A percentile compares a stretch with the other conserved stretches of the same genome.
Evolutionary conservation across 352 stramenopile genomes (phyloP).

Genomic region (Pythium brassicae): DNA sequence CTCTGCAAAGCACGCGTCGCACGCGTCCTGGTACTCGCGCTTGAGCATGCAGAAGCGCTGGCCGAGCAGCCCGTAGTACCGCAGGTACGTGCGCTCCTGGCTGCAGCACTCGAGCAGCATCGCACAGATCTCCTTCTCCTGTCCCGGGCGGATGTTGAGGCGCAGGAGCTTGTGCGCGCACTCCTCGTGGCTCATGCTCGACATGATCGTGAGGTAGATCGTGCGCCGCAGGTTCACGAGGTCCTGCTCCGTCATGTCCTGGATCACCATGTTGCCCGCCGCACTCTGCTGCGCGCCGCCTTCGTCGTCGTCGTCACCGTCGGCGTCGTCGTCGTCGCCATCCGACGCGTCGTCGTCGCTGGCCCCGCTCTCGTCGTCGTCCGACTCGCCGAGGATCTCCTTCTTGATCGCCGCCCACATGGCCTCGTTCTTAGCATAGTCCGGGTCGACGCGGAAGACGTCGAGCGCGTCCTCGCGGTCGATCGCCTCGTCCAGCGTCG

Average conservation of each 20-base stretch:
- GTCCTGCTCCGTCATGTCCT: slow-evolving; percentile 97
- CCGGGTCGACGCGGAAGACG: slow-evolving; percentile 92
- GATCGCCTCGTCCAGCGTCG: slow-evolving; percentile 96
- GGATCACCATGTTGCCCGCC: slow-evolving; percentile 52
- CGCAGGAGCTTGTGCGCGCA: slow-evolving; percentile 98
- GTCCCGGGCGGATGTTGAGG: slow-evolving; percentile 94
- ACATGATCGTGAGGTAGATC: slow-evolving; percentile 99
- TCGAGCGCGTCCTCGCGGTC: slow-evolving; percentile 95
- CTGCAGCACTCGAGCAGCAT: slow-evolving; percentile 99
- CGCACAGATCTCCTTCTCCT: slow-evolving; percentile 97
- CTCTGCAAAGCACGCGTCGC: slow-evolving; percentile 92
- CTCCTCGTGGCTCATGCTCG: slow-evolving; percentile 98
- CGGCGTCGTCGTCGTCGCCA: slow-evolving; percentile 48
- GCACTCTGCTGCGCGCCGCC: slow-evolving; percentile 21
- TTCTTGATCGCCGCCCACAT: slow-evolving; percentile 95
- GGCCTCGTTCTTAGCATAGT: slow-evolving; percentile 96
- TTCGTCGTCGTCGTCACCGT: slow-evolving; percentile 38
- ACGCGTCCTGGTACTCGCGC: slow-evolving; percentile 94
- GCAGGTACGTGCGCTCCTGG: slow-evolving; percentile 96
- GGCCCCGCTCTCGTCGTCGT: slow-evolving; percentile 57
- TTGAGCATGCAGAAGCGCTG: slow-evolving; percentile 97
- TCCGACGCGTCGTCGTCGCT: slow-evolving; percentile 30
- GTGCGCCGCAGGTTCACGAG: slow-evolving; percentile 97
- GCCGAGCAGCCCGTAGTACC: slow-evolving; percentile 96
- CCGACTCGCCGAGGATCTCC: slow-evolving; percentile 95